Evolutionary conservation across 306 rosid genomes (phyloP).

Genomic region (Malus sieversii): DNA sequence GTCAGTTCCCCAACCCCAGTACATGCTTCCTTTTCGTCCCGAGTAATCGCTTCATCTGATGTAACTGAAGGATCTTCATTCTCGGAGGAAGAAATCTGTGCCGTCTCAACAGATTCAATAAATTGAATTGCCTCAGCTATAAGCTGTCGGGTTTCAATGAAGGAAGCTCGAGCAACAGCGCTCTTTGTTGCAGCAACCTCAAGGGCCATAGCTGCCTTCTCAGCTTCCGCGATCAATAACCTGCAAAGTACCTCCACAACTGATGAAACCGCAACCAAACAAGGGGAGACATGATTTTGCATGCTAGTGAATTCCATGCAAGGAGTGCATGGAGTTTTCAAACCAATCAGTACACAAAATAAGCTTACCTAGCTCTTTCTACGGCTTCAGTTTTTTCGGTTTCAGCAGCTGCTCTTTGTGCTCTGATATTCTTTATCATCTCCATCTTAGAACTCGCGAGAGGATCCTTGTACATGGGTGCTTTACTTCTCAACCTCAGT

Average conservation of each 20-base stretch:
- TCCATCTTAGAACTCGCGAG: conserved; percentile 75
- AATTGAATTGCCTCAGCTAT: conserved; percentile 88
- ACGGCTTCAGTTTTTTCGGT: conserved; percentile 57
- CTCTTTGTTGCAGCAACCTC: conserved; percentile 79
- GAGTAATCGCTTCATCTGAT: conserved; percentile 22
- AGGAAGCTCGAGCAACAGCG: conserved; percentile 74
- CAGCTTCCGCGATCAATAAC: conserved; percentile 86
- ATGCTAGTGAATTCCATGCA: not conserved
- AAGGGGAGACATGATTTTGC: not conserved
- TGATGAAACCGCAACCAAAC: not conserved
- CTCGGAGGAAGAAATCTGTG: conserved; percentile 19
- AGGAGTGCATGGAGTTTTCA: not conserved
- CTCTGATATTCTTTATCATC: conserved; percentile 83
- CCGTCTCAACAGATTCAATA: conserved; percentile 55
- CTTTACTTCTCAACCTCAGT: conserved; percentile 28
- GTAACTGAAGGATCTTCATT: conserved; percentile 27
- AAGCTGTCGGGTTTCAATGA: conserved; percentile 73
- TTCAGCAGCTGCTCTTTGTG: conserved; percentile 66
- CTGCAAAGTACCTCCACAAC: conserved; percentile 33
- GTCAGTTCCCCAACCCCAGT: conserved; percentile 17
- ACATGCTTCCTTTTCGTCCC: conserved; percentile 7
- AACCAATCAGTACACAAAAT: not conserved
- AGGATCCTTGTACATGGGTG: conserved; percentile 82
- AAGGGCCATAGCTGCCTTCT: conserved; percentile 86
- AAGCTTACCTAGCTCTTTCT: conserved; percentile 72